Percentiles rank a stretch among this genome's conserved stretches.
phyloP scores from a whole-genome alignment of 2,329 filamentous ascomycete genomes.

The Tolypocladium sp. region DNA sequence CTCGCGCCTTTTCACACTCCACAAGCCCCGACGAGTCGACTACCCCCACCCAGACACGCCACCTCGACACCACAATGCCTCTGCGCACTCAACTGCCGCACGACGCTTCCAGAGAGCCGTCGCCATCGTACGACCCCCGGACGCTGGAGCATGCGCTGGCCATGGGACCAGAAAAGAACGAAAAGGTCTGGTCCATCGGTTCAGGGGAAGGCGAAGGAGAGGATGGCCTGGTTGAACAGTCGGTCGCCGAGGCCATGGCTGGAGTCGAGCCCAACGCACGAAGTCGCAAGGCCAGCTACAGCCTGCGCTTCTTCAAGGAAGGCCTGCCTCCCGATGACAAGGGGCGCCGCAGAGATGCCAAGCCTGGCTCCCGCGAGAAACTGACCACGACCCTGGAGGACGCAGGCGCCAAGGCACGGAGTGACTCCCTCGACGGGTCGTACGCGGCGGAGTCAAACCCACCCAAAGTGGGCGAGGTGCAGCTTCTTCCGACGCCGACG shows the following conservation, averaged over 20 bases:
- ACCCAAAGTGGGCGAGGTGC: not conserved
- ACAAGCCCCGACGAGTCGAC: slow-evolving; percentile 17
- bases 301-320: slow-evolving; percentile 58
- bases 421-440: not conserved
- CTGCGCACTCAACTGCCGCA: slow-evolving; percentile 8
- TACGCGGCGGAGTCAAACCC: not conserved
- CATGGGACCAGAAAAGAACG: slow-evolving; percentile 45
- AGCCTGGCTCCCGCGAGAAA: slow-evolving; percentile 28
- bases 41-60: slow-evolving; percentile 11
- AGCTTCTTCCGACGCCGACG: not conserved
- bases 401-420: slow-evolving; percentile 1
- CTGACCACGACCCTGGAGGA: slow-evolving; percentile 27
- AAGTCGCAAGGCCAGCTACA: slow-evolving; percentile 60
- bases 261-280: slow-evolving; percentile 54
- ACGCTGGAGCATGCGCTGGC: slow-evolving; percentile 33
- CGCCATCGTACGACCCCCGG: slow-evolving; percentile 20
- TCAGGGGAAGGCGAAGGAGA: slow-evolving; percentile 37
- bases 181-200: slow-evolving; percentile 58
- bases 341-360: slow-evolving; percentile 41
- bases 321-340: slow-evolving; percentile 51
- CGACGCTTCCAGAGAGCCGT: slow-evolving; percentile 1
- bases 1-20: slow-evolving; percentile 14
- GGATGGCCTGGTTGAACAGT: slow-evolving; percentile 54
- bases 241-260: slow-evolving; percentile 52
- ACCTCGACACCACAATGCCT: slow-evolving; percentile 7